These are phyloP conservation scores for Moricandia moricandioides DNA, from an alignment of 345 rosid species.

Conservation along the genomic window DNA sequence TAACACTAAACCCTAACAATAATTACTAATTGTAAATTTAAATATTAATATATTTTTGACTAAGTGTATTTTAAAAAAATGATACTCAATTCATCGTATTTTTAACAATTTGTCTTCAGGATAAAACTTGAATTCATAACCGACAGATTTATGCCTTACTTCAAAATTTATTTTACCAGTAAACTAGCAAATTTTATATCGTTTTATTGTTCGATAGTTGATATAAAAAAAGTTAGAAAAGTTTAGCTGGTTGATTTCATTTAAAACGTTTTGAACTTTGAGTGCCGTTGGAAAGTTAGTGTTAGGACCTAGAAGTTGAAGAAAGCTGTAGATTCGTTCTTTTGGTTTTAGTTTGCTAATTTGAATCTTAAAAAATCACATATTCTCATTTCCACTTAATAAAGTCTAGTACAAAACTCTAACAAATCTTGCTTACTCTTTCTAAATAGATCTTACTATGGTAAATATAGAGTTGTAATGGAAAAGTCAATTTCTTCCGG, in stretches of 20 bases:
- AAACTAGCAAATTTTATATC: not conserved
- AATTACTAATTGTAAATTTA: too few relatives aligned
- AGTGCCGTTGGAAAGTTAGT: not conserved
- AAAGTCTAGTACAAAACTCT: not conserved
- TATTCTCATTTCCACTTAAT: slow-evolving; percentile 10
- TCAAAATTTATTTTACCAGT: not conserved
- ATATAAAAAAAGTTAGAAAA: not conserved
- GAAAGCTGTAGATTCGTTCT: not conserved
- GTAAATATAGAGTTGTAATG: slow-evolving; percentile 4
- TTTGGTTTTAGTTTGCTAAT: not conserved
- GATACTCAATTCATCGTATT: too few relatives aligned
- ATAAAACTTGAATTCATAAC: not conserved
- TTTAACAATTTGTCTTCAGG: too few relatives aligned
- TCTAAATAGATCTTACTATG: not conserved
- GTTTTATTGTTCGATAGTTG: too few relatives aligned
- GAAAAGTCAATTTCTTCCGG: not conserved
- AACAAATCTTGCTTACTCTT: not conserved
- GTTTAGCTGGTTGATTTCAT: not conserved
- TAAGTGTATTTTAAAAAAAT: too few relatives aligned
- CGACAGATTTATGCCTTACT: not conserved
- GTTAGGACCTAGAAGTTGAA: slow-evolving; percentile 4
- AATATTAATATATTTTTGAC: too few relatives aligned
- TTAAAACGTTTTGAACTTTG: not conserved
- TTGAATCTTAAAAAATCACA: not conserved
- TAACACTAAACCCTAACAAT: too few relatives aligned